phyloP scores from a whole-genome alignment of 257 asterid genomes.

The Mentha longifolia region DNA sequence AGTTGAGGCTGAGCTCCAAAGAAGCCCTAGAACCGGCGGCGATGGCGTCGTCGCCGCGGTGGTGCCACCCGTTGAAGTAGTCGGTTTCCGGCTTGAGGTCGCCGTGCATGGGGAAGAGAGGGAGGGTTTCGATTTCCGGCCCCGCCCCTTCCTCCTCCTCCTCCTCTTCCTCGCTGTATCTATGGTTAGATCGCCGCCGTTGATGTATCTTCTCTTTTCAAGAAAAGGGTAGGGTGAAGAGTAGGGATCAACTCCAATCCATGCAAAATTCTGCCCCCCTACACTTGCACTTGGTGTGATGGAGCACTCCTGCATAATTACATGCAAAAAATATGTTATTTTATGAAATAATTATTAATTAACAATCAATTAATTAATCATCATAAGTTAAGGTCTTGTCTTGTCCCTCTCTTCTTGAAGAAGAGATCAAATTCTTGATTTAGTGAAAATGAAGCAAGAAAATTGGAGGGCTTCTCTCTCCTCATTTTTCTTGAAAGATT shows the following conservation, averaged over 20 bases:
- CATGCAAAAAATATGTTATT: conserved; percentile 10
- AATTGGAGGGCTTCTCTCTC: background rate
- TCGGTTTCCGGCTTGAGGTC: conserved; percentile 42
- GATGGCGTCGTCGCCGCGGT: conserved; percentile 25
- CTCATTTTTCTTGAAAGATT: conserved; percentile 17
- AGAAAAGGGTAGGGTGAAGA: conserved; percentile 54
- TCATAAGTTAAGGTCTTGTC: background rate
- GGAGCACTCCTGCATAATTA: conserved; percentile 59
- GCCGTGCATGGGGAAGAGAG: conserved; percentile 89
- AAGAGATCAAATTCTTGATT: conserved; percentile 1
- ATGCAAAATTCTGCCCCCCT: conserved; percentile 51
- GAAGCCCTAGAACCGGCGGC: conserved; percentile 57
- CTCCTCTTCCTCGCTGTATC: conserved; percentile 40
- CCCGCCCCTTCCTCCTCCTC: conserved; percentile 42
- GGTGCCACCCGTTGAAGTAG: conserved; percentile 40
- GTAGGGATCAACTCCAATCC: conserved; percentile 61
- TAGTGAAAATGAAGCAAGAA: background rate
- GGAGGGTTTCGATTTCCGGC: conserved; percentile 70
- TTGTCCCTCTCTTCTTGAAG: background rate
- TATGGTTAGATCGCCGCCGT: conserved; percentile 50
- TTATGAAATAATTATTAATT: background rate
- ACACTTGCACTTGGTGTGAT: conserved; percentile 49
- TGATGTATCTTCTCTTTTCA: conserved; percentile 51
- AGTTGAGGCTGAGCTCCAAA: conserved; percentile 84
- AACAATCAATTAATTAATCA: background rate